Percentiles rank a stretch among this genome's conserved stretches.
Evolutionary conservation across 352 stramenopile genomes (phyloP).

Genomic region (Lagenidium sp.): DNA sequence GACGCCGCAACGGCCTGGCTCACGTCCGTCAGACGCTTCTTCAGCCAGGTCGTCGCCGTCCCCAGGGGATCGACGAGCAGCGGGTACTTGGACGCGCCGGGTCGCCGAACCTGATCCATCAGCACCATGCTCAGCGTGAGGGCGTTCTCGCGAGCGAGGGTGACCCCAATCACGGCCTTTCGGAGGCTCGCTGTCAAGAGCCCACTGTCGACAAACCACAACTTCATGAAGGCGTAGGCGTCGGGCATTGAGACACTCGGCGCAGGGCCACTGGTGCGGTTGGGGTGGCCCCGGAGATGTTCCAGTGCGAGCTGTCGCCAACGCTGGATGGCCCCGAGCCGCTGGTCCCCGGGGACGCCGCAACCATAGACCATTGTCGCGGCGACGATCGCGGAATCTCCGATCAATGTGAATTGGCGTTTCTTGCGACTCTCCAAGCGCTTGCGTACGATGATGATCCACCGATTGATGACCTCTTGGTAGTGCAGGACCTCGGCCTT

Average conservation of each 20-base stretch:
- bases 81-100: constrained; percentile 32
- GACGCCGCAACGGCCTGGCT: too few relatives aligned
- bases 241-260: constrained; percentile 11
- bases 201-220: constrained; percentile 23
- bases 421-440: constrained; percentile 12
- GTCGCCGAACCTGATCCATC: constrained; percentile 34
- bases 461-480: constrained; percentile 25
- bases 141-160: constrained; percentile 7
- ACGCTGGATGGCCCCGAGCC: constrained; percentile 8
- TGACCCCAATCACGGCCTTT: constrained; percentile 21
- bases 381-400: constrained; percentile 25
- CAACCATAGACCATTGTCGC: constrained; percentile 22
- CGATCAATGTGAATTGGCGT: constrained; percentile 19
- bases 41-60: constrained; percentile 25
- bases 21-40: constrained; percentile 11
- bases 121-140: constrained; percentile 38
- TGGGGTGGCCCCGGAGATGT: constrained; percentile 5
- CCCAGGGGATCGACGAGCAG: constrained; percentile 45
- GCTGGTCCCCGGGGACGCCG: constrained; percentile 13
- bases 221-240: constrained; percentile 6
- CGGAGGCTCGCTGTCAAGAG: constrained; percentile 16
- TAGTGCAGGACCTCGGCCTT: constrained; percentile 32
- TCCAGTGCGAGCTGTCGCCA: constrained; percentile 16
- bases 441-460: constrained; percentile 18
- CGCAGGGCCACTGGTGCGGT: background rate